Evolutionary conservation across 2,329 filamentous ascomycete genomes (phyloP).

Genomic region (Calycina herbarum): DNA sequence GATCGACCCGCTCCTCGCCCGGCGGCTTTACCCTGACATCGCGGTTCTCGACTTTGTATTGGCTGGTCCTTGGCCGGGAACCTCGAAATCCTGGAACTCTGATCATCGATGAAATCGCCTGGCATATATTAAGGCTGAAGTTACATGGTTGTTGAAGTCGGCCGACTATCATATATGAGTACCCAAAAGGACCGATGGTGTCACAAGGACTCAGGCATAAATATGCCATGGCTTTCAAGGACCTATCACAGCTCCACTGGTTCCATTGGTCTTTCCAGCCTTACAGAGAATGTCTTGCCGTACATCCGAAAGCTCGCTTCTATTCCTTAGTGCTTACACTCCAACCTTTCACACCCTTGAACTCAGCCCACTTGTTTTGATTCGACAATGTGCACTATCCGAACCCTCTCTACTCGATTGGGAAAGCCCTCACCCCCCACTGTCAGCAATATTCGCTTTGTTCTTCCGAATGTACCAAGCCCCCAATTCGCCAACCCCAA

Average conservation of each 20-base stretch:
- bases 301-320: conserved; percentile 21
- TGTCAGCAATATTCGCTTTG: not conserved
- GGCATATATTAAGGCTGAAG: conserved; percentile 26
- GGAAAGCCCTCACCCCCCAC: not conserved
- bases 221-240: conserved; percentile 6
- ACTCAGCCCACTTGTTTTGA: conserved; percentile 21
- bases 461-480: not conserved
- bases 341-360: conserved; percentile 28
- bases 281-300: conserved; percentile 18
- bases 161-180: not conserved
- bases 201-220: conserved; percentile 7
- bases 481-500: not conserved
- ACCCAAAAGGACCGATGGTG: conserved; percentile 1
- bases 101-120: conserved; percentile 23
- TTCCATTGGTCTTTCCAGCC: conserved; percentile 21
- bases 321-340: conserved; percentile 34
- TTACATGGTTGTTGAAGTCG: not conserved
- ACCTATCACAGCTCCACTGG: conserved; percentile 10
- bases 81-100: conserved; percentile 24
- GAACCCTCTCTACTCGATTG: conserved; percentile 16
- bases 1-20: conserved; percentile 28
- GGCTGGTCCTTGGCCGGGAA: conserved; percentile 3
- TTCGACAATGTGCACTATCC: conserved; percentile 16
- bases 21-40: conserved; percentile 17
- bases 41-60: not conserved